These are phyloP conservation scores for Begonia fuchsioides DNA, from an alignment of 306 rosid genomes.

Conservation along the genomic window DNA sequence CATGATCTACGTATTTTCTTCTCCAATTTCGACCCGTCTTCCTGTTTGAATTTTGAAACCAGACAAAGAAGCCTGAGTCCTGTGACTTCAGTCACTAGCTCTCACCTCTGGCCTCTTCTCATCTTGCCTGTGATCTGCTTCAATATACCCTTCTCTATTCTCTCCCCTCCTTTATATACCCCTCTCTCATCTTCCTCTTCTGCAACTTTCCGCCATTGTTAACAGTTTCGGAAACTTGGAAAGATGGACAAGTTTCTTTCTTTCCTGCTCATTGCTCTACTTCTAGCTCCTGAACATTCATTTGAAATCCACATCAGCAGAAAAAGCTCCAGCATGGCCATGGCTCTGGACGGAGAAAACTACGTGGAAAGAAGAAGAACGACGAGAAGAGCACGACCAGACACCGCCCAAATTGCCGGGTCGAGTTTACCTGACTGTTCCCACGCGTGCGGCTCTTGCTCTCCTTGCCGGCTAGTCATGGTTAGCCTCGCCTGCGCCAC, in stretches of 20 bases:
- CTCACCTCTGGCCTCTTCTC: conserved; percentile 10
- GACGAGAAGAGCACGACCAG: conserved; percentile 9
- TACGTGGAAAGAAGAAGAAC: neutral
- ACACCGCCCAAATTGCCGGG: conserved; percentile 54
- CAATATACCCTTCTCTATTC: conserved; percentile 20
- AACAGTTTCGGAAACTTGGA: neutral
- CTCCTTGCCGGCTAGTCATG: conserved; percentile 63
- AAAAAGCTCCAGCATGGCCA: conserved; percentile 11
- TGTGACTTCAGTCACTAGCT: conserved; percentile 26
- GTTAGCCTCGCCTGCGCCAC: conserved; percentile 69
- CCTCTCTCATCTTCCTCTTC: conserved; percentile 3
- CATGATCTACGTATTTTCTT: conserved; percentile 6
- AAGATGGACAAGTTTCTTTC: conserved; percentile 20
- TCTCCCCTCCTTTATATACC: conserved; percentile 1
- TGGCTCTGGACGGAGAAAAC: neutral
- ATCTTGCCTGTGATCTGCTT: conserved; percentile 56
- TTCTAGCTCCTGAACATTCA: conserved; percentile 22
- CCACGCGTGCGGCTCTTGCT: conserved; percentile 73
- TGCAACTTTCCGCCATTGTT: neutral
- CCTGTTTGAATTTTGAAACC: neutral
- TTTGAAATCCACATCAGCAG: conserved; percentile 36
- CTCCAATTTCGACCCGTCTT: conserved; percentile 13
- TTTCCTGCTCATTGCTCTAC: conserved; percentile 13
- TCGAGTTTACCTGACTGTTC: conserved; percentile 74
- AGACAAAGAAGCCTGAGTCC: conserved; percentile 18